These are phyloP conservation scores for Gonium pectorale DNA, from an alignment of 139 green algal species.

Conservation along the genomic window DNA sequence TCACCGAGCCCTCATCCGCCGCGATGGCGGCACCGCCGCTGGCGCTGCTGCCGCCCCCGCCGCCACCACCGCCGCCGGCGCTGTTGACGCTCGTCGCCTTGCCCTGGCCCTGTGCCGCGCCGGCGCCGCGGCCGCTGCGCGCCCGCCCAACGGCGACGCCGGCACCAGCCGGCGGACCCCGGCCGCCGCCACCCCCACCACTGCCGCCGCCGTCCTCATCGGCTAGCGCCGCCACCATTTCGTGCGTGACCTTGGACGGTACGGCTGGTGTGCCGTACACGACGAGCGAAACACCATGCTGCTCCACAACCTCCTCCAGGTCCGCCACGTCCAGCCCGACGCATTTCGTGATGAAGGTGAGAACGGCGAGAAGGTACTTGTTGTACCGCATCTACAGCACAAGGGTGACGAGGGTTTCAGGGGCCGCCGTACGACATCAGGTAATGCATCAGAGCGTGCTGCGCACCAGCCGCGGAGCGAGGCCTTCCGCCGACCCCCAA, in stretches of 20 bases:
- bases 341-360: conserved; percentile 72
- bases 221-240: conserved; percentile 18
- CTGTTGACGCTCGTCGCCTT: too few species aligned
- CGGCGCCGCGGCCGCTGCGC: conserved; percentile 3
- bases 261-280: conserved; percentile 48
- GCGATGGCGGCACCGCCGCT: background rate
- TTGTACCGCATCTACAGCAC: conserved; percentile 62
- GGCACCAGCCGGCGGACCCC: background rate
- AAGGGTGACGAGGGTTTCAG: too few species aligned
- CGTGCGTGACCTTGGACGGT: conserved; percentile 13
- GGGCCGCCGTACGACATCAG: too few species aligned
- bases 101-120: too few species aligned
- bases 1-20: too few species aligned
- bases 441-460: too few species aligned
- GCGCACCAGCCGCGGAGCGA: too few species aligned
- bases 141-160: background rate
- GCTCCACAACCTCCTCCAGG: conserved; percentile 56
- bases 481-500: too few species aligned
- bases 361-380: conserved; percentile 62
- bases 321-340: conserved; percentile 51
- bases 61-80: too few species aligned
- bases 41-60: background rate
- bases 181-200: background rate
- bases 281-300: conserved; percentile 44
- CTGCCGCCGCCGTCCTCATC: background rate